A percentile compares a stretch with the other conserved stretches of the same genome.
Conservation (phyloP, 352 stramenopile species). For the Phytophthora ohioensis region DNA sequence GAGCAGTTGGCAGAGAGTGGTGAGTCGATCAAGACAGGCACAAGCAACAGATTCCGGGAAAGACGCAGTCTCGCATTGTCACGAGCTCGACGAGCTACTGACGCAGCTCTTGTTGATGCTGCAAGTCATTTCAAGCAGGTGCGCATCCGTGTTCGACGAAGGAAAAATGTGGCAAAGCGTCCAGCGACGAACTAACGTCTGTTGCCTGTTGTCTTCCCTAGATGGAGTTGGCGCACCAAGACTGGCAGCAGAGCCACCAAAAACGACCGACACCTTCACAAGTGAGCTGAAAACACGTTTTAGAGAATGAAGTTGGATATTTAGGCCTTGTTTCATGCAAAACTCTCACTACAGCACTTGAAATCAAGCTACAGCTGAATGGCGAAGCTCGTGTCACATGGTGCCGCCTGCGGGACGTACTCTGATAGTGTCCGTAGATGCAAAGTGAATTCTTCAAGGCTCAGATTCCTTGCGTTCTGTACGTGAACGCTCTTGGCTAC, state of each 20-base stretch:
- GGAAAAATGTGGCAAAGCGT: constrained; percentile 8
- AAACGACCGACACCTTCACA: constrained; percentile 42
- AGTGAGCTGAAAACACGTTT: constrained; percentile 30
- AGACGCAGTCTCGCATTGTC: constrained; percentile 35
- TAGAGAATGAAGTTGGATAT: constrained; percentile 18
- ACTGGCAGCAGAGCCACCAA: constrained; percentile 61
- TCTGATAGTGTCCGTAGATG: constrained; percentile 63
- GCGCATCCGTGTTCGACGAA: constrained; percentile 10
- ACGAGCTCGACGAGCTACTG: constrained; percentile 44
- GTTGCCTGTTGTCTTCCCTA: constrained; percentile 34
- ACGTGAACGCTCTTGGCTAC: constrained; percentile 70
- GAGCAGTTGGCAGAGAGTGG: constrained; percentile 42
- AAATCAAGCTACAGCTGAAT: constrained; percentile 50
- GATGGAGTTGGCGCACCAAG: constrained; percentile 67
- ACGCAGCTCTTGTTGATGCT: constrained; percentile 57
- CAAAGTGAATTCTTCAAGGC: constrained; percentile 62
- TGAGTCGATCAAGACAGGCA: constrained; percentile 24
- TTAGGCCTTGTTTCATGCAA: too few species aligned
- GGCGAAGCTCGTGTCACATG: constrained; percentile 62
- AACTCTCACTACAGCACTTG: too few species aligned
- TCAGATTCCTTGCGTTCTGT: constrained; percentile 55
- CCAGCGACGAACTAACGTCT: constrained; percentile 25
- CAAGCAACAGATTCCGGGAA: constrained; percentile 32
- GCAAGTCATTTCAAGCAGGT: constrained; percentile 69
- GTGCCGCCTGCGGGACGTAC: constrained; percentile 62